Evolutionary conservation across 176 grass and related monocot species (phyloP), one percentile per base, ranked within the genome.

Genomic region (Elymus sibiricus): DNA sequence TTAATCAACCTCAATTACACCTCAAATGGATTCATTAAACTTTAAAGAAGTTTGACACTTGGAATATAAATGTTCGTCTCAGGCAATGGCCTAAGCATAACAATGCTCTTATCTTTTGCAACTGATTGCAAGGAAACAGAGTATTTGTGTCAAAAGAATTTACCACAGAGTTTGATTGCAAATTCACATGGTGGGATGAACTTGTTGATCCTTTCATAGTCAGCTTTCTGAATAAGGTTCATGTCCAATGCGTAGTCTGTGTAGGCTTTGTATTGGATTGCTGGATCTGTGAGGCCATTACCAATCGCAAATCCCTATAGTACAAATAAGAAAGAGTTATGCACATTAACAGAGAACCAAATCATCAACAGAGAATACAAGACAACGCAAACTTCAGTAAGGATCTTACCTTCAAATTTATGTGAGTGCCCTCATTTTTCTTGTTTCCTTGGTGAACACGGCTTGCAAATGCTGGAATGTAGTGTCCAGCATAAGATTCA

Each of bases 401-500:
- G n/a, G 15, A 71, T 25, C 15, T 64, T 84, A 92, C 97, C 90
- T 98, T 98, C 5, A 98, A 61, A 82, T 98, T 98, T 83, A 98
- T 95, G 82, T 91, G 90, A 90, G 90, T 92, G 66, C 97, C 97
- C 85, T 96, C 88, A 9, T 90, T 84, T 66, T 90, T 94, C 87
- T 98, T 98, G 74, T 98, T 98, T 72, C 90, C 94, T 85, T 90
- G 90, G 92, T 98, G 90, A 60, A 98, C 88, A 10, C 92, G 82
- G 62, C 83, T 92, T 40, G 92, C 97, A 82, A 98, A 92, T 86
- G 97, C 94, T 35, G 97, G 97, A 91, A 98, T 90, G 79, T 95
- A 98, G 88, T 98, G 97, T 47, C 97, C 97, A 81, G 97, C 97
- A 85, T 95, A 98, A 53, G 97, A 98, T 65, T 98, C 97, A 82